Conservation (phyloP, 2,329 filamentous ascomycete genomes). For the Sclerotiophoma versabilis region DNA sequence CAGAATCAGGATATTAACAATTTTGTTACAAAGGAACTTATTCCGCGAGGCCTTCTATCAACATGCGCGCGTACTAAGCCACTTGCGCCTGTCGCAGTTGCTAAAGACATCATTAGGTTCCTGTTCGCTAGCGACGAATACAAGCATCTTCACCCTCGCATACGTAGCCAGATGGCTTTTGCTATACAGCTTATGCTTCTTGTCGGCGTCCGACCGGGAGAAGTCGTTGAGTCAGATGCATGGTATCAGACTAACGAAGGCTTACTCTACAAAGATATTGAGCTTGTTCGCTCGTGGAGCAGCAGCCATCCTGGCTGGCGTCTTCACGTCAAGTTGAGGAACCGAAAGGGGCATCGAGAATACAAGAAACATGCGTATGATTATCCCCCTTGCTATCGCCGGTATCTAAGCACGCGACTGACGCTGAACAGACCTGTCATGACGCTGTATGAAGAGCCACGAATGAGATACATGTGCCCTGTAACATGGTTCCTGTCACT, state of each 20-base stretch:
- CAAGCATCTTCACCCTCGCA: slow-evolving; percentile 1
- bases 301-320: neutral
- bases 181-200: neutral
- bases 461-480: neutral
- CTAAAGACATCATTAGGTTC: slow-evolving; percentile 14
- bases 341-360: neutral
- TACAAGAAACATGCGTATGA: slow-evolving; percentile 7
- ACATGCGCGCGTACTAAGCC: slow-evolving; percentile 8
- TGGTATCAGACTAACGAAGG: slow-evolving; percentile 1
- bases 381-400: too few species aligned
- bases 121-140: slow-evolving; percentile 19
- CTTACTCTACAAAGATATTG: slow-evolving; percentile 2
- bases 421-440: neutral
- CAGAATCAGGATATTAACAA: slow-evolving; percentile 7
- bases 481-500: neutral
- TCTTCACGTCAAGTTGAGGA: slow-evolving; percentile 1
- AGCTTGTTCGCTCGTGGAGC: neutral
- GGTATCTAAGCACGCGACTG: too few species aligned
- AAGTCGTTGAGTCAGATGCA: slow-evolving; percentile 5
- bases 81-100: slow-evolving; percentile 7
- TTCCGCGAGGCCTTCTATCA: neutral
- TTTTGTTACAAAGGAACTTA: neutral
- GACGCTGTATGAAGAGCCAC: neutral
- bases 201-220: neutral
- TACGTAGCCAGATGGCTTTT: slow-evolving; percentile 13